A percentile compares a stretch with the other conserved stretches of the same genome.
phyloP scores from a whole-genome alignment of 192 early-diverging fungal genomes.

The Entomortierella beljakovae region DNA sequence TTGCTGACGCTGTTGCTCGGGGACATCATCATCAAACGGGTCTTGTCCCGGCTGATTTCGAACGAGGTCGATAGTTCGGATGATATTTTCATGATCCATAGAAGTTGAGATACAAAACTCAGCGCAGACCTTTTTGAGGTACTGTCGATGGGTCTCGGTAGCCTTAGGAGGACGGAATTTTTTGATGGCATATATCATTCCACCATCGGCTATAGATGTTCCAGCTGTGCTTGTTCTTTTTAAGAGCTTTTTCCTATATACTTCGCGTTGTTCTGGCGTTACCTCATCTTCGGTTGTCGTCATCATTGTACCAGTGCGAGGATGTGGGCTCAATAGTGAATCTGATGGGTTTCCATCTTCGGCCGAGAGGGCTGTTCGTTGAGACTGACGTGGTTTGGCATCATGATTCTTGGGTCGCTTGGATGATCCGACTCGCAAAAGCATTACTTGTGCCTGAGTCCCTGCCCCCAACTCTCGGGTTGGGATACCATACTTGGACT shows the following conservation, averaged over 20 bases:
- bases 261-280: conserved; percentile 43
- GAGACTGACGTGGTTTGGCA: background rate
- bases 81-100: conserved; percentile 90
- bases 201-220: conserved; percentile 26
- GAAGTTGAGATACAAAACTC: conserved; percentile 97
- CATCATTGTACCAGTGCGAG: conserved; percentile 23
- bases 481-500: conserved; percentile 49
- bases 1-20: conserved; percentile 49
- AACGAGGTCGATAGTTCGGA: conserved; percentile 92
- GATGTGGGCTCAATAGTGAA: conserved; percentile 8
- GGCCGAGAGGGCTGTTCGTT: background rate
- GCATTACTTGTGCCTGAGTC: conserved; percentile 47
- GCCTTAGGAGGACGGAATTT: conserved; percentile 74
- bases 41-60: conserved; percentile 85
- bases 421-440: conserved; percentile 31
- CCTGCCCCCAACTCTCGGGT: conserved; percentile 39
- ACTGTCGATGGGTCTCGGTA: conserved; percentile 90
- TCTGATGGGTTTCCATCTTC: background rate
- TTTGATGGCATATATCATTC: conserved; percentile 72
- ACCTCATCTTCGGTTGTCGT: conserved; percentile 42
- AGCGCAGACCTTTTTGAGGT: conserved; percentile 92
- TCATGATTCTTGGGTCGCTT: conserved; percentile 7
- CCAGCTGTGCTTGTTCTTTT: conserved; percentile 19
- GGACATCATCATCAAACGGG: conserved; percentile 74
- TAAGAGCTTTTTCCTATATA: conserved; percentile 31